Evolutionary conservation across 1,284 basidiomycete genomes (phyloP).

Genomic region (Ceratobasidium sp.): DNA sequence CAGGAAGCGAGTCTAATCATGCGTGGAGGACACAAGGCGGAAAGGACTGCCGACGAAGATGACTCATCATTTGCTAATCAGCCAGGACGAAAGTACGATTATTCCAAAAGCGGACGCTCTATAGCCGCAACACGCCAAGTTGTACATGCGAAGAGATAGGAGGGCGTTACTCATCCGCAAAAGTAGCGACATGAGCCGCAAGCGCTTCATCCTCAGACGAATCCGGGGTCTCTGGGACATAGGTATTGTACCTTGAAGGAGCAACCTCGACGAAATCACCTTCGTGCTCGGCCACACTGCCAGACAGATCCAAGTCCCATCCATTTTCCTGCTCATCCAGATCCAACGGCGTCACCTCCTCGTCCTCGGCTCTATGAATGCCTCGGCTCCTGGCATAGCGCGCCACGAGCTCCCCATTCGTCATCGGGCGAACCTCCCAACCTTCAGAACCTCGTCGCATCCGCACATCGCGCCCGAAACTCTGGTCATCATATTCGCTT

Average conservation of each 20-base stretch:
- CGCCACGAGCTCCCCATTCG: conserved; percentile 69
- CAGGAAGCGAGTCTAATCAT: background rate
- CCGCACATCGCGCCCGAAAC: conserved; percentile 50
- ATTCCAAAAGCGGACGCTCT: background rate
- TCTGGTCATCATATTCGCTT: conserved; percentile 50
- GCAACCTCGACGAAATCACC: conserved; percentile 9
- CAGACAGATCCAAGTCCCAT: conserved; percentile 52
- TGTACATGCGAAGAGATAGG: background rate
- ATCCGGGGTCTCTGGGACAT: conserved; percentile 31
- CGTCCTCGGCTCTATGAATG: conserved; percentile 67
- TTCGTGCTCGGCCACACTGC: background rate
- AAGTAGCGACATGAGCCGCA: conserved; percentile 19
- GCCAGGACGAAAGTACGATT: too few relatives aligned
- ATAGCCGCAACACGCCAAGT: background rate
- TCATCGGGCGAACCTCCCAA: conserved; percentile 70
- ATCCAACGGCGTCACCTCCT: conserved; percentile 53
- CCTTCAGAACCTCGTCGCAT: conserved; percentile 81
- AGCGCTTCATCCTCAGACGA: conserved; percentile 42
- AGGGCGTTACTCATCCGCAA: background rate
- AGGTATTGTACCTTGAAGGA: conserved; percentile 22
- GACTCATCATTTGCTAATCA: background rate
- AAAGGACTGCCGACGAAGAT: background rate
- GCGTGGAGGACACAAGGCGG: background rate
- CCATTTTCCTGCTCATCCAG: conserved; percentile 43
- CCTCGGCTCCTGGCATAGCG: conserved; percentile 64